These are phyloP conservation scores for Mortierella sp. DNA, from an alignment of 371 early-diverging fungal species.

Conservation along the genomic window DNA sequence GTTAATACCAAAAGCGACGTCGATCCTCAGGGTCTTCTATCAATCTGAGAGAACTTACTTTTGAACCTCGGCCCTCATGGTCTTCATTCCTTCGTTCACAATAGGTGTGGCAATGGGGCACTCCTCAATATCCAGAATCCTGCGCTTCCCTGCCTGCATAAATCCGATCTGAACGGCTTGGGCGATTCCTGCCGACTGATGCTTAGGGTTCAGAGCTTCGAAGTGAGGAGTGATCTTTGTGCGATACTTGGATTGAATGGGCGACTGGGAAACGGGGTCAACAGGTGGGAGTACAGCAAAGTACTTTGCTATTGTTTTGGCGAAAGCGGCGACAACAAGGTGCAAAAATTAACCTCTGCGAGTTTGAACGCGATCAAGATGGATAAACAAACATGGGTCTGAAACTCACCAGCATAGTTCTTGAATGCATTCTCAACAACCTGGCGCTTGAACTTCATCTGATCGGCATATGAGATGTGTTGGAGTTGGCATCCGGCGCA, in stretches of 20 bases:
- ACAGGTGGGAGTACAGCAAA: constrained; percentile 50
- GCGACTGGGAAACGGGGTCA: constrained; percentile 60
- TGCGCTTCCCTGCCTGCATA: constrained; percentile 62
- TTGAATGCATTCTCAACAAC: constrained; percentile 63
- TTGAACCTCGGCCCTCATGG: constrained; percentile 49
- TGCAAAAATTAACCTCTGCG: neutral
- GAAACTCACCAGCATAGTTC: constrained; percentile 47
- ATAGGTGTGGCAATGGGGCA: constrained; percentile 72
- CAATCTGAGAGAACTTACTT: constrained; percentile 26
- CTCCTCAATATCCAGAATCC: constrained; percentile 74
- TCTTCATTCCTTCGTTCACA: constrained; percentile 63
- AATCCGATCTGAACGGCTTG: constrained; percentile 68
- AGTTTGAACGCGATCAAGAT: neutral
- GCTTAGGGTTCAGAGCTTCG: constrained; percentile 59
- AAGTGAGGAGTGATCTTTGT: constrained; percentile 79
- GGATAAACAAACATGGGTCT: neutral
- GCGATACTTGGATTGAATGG: constrained; percentile 67
- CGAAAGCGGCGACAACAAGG: neutral
- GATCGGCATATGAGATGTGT: constrained; percentile 67
- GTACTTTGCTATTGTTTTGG: constrained; percentile 38
- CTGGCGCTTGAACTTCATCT: constrained; percentile 66
- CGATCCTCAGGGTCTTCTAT: neutral
- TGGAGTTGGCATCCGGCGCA: constrained; percentile 78
- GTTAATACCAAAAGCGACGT: neutral
- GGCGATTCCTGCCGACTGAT: constrained; percentile 50